Conservation (phyloP, 805 yeast species). For the Pichia manshurica region DNA sequence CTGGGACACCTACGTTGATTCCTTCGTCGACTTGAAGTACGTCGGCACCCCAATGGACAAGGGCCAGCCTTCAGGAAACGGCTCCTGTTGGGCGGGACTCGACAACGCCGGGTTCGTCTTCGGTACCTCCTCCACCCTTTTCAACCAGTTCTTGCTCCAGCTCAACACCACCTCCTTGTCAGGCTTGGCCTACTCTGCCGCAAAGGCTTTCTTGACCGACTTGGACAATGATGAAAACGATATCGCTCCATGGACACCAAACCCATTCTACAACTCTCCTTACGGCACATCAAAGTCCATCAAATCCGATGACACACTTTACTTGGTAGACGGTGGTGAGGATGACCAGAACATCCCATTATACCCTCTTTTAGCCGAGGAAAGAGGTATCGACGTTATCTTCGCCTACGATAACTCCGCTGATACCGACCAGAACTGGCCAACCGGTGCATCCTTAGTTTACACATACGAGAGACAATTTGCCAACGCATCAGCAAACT, state of each 20-base stretch:
- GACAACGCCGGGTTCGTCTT: constrained; percentile 79
- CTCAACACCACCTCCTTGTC: constrained; percentile 48
- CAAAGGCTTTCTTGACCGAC: constrained; percentile 40
- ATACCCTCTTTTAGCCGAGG: constrained; percentile 56
- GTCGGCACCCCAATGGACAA: constrained; percentile 59
- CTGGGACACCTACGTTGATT: constrained; percentile 71
- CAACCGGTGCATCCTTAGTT: constrained; percentile 58
- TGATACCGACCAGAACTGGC: constrained; percentile 57
- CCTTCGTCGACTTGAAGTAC: constrained; percentile 63
- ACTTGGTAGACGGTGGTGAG: constrained; percentile 75
- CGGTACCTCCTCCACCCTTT: constrained; percentile 79
- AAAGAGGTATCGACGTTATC: constrained; percentile 55
- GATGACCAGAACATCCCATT: constrained; percentile 69
- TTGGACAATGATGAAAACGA: constrained; percentile 47
- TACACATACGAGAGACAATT: constrained; percentile 58
- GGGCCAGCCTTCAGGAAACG: constrained; percentile 45
- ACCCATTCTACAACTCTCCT: constrained; percentile 54
- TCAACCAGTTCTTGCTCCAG: constrained; percentile 59
- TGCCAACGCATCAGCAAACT: constrained; percentile 43
- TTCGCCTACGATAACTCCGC: constrained; percentile 65
- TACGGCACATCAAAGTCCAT: constrained; percentile 35
- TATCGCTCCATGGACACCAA: constrained; percentile 66
- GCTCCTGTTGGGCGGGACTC: constrained; percentile 55
- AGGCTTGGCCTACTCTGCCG: constrained; percentile 41
- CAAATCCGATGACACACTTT: constrained; percentile 37